These are phyloP conservation scores for Phytopythium ostracodes DNA, from an alignment of 352 stramenopile species.

Conservation along the genomic window DNA sequence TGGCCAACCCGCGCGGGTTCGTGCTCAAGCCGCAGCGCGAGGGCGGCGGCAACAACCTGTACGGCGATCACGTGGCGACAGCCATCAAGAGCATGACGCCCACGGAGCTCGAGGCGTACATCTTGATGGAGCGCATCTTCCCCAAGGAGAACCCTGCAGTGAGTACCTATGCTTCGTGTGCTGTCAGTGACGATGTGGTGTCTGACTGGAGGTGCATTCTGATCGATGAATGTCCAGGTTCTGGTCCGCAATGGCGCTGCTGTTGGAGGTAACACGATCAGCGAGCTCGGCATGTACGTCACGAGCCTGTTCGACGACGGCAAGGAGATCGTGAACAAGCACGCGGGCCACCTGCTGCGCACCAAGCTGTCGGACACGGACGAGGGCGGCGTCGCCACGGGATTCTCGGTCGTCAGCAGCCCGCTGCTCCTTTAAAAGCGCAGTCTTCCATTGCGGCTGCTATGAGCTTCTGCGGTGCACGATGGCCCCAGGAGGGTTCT, in stretches of 20 bases:
- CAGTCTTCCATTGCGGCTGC: not conserved
- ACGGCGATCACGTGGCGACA: slow-evolving; percentile 88
- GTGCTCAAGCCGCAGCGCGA: slow-evolving; percentile 99
- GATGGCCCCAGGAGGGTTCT: too few species aligned
- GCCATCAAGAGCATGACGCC: slow-evolving; percentile 78
- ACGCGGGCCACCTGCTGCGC: slow-evolving; percentile 93
- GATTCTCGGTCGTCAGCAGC: slow-evolving; percentile 92
- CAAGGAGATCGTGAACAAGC: slow-evolving; percentile 90
- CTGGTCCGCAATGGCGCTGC: slow-evolving; percentile 76
- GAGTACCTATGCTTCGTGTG: not conserved
- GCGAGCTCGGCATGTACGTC: slow-evolving; percentile 95
- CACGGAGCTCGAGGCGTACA: slow-evolving; percentile 85
- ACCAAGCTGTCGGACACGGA: slow-evolving; percentile 95
- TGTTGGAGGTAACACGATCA: slow-evolving; percentile 84
- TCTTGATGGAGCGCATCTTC: slow-evolving; percentile 97
- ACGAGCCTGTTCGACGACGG: slow-evolving; percentile 78
- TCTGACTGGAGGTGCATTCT: slow-evolving; percentile 11
- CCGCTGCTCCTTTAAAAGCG: slow-evolving; percentile 77
- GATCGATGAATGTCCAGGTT: slow-evolving; percentile 25
- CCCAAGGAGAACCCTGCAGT: slow-evolving; percentile 76
- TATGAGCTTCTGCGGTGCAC: not conserved
- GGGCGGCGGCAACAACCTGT: slow-evolving; percentile 98
- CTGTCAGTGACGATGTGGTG: not conserved
- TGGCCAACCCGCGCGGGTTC: slow-evolving; percentile 68
- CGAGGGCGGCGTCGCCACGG: slow-evolving; percentile 95